Conservation (phyloP, 176 grass and related monocot genomes). For the Metroxylon sagu region DNA sequence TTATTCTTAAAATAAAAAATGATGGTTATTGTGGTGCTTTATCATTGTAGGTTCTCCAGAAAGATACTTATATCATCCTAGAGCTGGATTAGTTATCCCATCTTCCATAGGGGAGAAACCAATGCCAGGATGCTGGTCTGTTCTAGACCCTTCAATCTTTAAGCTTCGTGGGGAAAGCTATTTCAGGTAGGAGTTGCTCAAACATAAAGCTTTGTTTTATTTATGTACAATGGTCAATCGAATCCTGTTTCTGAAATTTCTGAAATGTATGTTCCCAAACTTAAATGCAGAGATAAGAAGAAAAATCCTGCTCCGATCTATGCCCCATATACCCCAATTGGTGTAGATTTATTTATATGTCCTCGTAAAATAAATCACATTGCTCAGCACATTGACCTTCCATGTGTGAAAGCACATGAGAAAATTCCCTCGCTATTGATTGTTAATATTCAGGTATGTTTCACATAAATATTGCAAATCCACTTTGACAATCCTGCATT, state of each 20-base stretch:
- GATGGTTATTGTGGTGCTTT: slow-evolving; percentile 15
- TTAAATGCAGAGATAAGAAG: slow-evolving; percentile 68
- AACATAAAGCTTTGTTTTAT: not conserved
- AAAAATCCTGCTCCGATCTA: slow-evolving; percentile 48
- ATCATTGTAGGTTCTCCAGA: slow-evolving; percentile 54
- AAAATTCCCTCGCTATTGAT: slow-evolving; percentile 85
- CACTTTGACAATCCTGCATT: no score
- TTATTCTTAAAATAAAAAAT: no score
- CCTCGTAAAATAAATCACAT: slow-evolving; percentile 78
- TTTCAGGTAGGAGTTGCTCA: slow-evolving; percentile 60
- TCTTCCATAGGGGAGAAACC: slow-evolving; percentile 45
- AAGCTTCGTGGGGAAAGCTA: slow-evolving; percentile 78
- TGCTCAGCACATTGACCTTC: slow-evolving; percentile 87
- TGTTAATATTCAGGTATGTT: slow-evolving; percentile 81
- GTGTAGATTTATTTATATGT: slow-evolving; percentile 81
- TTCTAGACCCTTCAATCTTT: slow-evolving; percentile 75
- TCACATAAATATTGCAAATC: not conserved
- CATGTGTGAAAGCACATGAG: slow-evolving; percentile 38
- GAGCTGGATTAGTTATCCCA: slow-evolving; percentile 60
- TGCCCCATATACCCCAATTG: slow-evolving; percentile 71
- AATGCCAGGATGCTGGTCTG: slow-evolving; percentile 66
- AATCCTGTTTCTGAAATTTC: no score
- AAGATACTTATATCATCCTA: slow-evolving; percentile 66
- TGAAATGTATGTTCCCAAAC: no score
- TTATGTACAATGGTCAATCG: no score